A percentile compares a stretch with the other conserved stretches of the same genome.
These are phyloP conservation scores for Vitis riparia DNA, from an alignment of 164 flowering plant species.

Conservation along the genomic window DNA sequence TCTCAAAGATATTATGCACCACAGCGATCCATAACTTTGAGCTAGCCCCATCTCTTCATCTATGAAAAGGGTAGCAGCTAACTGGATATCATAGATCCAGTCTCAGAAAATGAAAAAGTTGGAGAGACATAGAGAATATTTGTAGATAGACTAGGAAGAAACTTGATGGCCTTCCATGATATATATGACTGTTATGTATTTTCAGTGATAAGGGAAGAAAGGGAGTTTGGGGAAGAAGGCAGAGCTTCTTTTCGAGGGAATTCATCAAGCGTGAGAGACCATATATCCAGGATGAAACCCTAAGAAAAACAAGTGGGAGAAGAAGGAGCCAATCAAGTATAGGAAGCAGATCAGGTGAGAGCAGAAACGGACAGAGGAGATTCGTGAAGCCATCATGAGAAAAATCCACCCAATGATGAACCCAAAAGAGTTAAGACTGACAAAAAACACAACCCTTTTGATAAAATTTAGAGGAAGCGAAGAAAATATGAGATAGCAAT, in stretches of 20 bases:
- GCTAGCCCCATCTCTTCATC: slow-evolving; percentile 6
- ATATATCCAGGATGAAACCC: not conserved
- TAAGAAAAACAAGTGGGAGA: not conserved
- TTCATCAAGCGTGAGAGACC: no score
- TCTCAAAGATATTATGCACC: no score
- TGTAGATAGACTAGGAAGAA: not conserved
- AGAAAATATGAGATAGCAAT: slow-evolving; percentile 27
- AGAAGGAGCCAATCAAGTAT: slow-evolving; percentile 5
- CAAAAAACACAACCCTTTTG: slow-evolving; percentile 15
- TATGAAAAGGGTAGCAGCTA: slow-evolving; percentile 2
- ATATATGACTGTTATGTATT: no score
- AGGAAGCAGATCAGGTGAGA: slow-evolving; percentile 15
- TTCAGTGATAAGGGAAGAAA: no score
- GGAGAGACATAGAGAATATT: no score
- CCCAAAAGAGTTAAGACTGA: slow-evolving; percentile 28
- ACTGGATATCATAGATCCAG: not conserved
- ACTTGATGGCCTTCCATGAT: no score
- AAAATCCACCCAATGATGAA: slow-evolving; percentile 30
- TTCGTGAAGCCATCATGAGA: slow-evolving; percentile 41
- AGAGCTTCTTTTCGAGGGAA: no score
- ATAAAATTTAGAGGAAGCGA: slow-evolving; percentile 4
- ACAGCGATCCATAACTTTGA: no score
- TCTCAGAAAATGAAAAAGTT: not conserved
- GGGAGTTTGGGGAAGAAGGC: no score
- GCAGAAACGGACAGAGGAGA: slow-evolving; percentile 34